Percentiles rank a stretch among this genome's conserved stretches.
Conservation (phyloP, 179 eudicot genomes). For the Beta lomatogona region DNA sequence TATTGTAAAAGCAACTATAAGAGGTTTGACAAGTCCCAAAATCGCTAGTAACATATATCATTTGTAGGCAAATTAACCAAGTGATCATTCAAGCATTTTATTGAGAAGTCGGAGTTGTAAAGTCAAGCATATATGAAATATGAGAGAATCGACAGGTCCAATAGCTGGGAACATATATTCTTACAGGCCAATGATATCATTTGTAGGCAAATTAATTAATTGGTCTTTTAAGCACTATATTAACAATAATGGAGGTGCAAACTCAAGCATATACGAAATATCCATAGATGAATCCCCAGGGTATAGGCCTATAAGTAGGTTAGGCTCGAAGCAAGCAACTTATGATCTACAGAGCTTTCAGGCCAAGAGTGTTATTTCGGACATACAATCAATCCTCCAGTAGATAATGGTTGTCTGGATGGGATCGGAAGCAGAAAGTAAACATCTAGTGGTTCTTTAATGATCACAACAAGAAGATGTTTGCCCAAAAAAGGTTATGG, state of each 20-base stretch:
- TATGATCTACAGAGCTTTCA: background rate
- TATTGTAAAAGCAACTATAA: background rate
- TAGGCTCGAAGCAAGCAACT: background rate
- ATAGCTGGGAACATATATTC: background rate
- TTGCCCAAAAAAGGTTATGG: too few species aligned
- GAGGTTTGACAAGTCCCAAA: background rate
- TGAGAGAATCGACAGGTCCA: too few species aligned
- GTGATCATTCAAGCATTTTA: too few species aligned
- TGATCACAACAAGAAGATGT: background rate
- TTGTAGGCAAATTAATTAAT: background rate
- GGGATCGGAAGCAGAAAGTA: background rate
- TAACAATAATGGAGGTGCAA: background rate
- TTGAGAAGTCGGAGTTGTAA: too few species aligned
- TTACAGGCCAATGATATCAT: background rate
- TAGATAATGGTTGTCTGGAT: background rate
- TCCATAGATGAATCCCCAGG: background rate
- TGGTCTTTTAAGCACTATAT: background rate
- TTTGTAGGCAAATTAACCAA: too few species aligned
- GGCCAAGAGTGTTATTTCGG: background rate
- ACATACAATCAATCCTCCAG: background rate
- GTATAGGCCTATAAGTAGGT: background rate
- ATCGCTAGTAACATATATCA: background rate
- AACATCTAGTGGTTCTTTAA: background rate
- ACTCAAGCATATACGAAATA: background rate
- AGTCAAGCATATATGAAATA: too few species aligned